These are phyloP conservation scores for Ogataea ramenticola DNA, from an alignment of 805 yeast genomes.

Conservation along the genomic window DNA sequence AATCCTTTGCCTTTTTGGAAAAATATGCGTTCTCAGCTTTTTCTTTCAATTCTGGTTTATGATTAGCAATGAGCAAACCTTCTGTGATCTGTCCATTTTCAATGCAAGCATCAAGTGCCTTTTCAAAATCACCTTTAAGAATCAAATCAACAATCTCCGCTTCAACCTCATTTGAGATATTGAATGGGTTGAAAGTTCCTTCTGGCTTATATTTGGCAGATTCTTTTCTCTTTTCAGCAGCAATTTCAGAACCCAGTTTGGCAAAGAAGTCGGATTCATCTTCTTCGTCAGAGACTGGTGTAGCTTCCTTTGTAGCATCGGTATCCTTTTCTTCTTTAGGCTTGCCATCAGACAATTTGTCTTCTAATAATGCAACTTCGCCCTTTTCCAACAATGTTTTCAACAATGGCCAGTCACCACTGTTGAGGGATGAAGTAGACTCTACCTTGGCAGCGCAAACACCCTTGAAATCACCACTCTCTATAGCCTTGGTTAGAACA, in stretches of 20 bases:
- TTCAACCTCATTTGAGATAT: slow-evolving; percentile 26
- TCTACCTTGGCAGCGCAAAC: slow-evolving; percentile 50
- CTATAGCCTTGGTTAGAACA: slow-evolving; percentile 49
- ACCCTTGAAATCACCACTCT: slow-evolving; percentile 42
- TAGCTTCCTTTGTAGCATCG: slow-evolving; percentile 8
- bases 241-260: slow-evolving; percentile 17
- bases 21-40: slow-evolving; percentile 71
- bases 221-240: slow-evolving; percentile 3
- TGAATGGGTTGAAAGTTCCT: slow-evolving; percentile 42
- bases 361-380: slow-evolving; percentile 41
- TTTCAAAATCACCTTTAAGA: slow-evolving; percentile 52
- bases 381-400: slow-evolving; percentile 44
- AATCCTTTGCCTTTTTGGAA: slow-evolving; percentile 39
- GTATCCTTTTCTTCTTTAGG: slow-evolving; percentile 11
- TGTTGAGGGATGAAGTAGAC: slow-evolving; percentile 26
- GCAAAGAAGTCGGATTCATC: slow-evolving; percentile 35
- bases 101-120: slow-evolving; percentile 65
- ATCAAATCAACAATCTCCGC: slow-evolving; percentile 44
- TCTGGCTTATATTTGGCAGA: slow-evolving; percentile 33
- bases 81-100: slow-evolving; percentile 59
- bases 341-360: slow-evolving; percentile 12
- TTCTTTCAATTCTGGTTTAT: slow-evolving; percentile 51
- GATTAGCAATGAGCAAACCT: slow-evolving; percentile 77
- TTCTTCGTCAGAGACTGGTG: slow-evolving; percentile 5
- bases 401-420: slow-evolving; percentile 63